Conservation (phyloP, 495 filamentous ascomycete genomes). For the Xylaria sp. region DNA sequence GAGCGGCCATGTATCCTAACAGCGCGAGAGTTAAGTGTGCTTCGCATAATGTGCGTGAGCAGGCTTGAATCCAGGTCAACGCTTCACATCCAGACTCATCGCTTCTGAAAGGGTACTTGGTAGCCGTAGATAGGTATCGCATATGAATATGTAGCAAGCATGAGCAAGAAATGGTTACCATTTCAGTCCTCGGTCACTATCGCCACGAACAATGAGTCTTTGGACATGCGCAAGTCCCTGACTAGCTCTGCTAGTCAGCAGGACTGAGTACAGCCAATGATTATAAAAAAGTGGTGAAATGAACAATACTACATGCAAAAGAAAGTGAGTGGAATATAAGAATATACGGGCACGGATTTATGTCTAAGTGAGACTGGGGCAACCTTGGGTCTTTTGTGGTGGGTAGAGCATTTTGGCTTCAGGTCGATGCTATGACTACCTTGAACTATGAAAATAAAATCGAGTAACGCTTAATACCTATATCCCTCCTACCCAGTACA, state of each 20-base stretch:
- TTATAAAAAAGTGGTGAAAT: background rate
- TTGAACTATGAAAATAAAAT: background rate
- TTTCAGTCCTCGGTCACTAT: background rate
- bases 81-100: background rate
- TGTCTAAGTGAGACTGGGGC: background rate
- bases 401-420: background rate
- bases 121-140: background rate
- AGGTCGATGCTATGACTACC: background rate
- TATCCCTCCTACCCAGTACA: background rate
- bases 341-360: background rate
- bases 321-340: background rate
- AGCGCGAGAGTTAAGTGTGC: background rate
- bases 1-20: background rate
- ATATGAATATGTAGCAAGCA: background rate
- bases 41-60: background rate
- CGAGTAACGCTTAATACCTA: background rate
- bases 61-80: background rate
- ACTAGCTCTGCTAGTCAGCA: background rate
- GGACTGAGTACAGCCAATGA: background rate
- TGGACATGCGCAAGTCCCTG: background rate
- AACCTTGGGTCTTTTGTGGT: background rate
- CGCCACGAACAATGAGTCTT: background rate
- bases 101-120: background rate
- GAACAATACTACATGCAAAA: background rate
- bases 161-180: background rate